Conservation (phyloP, 139 green algal species). For the Chlorella ohadii region DNA sequence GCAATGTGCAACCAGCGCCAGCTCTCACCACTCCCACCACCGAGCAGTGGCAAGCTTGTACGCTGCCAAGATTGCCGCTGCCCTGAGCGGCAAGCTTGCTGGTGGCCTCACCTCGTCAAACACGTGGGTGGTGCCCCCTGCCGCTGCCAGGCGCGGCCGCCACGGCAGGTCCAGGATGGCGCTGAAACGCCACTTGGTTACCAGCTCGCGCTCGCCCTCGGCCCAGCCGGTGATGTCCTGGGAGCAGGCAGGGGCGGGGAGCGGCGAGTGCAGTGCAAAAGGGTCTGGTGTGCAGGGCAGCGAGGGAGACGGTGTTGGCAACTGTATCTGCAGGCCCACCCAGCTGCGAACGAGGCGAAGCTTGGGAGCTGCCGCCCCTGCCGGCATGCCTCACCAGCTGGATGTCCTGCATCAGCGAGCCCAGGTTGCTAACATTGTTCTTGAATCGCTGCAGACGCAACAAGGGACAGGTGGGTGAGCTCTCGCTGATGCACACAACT, state of each 20-base stretch:
- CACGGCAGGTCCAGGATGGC: conserved; percentile 73
- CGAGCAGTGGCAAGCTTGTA: too few relatives aligned
- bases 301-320: too few relatives aligned
- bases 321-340: too few relatives aligned
- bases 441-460: conserved; percentile 73
- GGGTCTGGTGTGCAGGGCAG: too few relatives aligned
- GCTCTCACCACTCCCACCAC: too few relatives aligned
- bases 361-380: too few relatives aligned
- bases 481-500: too few relatives aligned
- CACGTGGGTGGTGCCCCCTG: conserved; percentile 75
- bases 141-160: conserved; percentile 65
- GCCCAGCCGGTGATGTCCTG: conserved; percentile 69
- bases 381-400: conserved; percentile 41
- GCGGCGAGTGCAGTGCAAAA: too few relatives aligned
- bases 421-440: conserved; percentile 88
- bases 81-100: not conserved
- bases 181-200: conserved; percentile 72
- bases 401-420: conserved; percentile 80
- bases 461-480: too few relatives aligned
- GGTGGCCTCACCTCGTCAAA: conserved; percentile 47
- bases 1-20: not conserved
- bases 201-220: conserved; percentile 43
- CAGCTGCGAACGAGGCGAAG: too few relatives aligned
- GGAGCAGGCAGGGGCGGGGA: too few relatives aligned
- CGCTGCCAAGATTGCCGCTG: too few relatives aligned